Base-by-base conservation (phyloP, 371 early-diverging fungal species). In the Mortierella sp. region DNA sequence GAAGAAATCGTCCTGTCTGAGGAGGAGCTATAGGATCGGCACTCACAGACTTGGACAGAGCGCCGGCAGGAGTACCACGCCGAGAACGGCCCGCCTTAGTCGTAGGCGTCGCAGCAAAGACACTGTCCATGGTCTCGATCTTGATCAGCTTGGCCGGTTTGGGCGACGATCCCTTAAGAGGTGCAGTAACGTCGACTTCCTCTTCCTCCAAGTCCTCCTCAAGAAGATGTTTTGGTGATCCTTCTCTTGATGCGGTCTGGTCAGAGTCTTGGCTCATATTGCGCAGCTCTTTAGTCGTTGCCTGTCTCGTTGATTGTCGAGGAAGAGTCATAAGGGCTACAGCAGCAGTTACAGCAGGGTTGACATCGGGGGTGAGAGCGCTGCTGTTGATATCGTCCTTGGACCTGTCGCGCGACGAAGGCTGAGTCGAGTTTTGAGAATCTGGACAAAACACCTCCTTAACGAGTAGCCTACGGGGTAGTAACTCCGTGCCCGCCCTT, bases 181-280 rank as follows among this genome's bases (percentile, higher is more conserved):
- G 3, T n/a, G 74, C 82, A 31, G 74, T 71, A 16, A 2, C 16
- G 50, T 2, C 14, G 16, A 14, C 50, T 16, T 50, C 50, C 50
- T 50, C 50, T 50, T 16, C 50, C 50, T 50, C 50, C 50, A 50
- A 40, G 43, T 40, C 50, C 16, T 50, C 50, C 16, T 77, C 77
- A 14, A 74, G 71, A 8, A 46, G 34, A 54, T 81, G 77, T 24
- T 81, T 77, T 1, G 82, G 74, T 11, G 78, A 77, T n/a, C 77
- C 82, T 34, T 74, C 77, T 44, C 53, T 73, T 0, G 70, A 51
- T 16, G 37, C 50, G 40, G 43, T n/a, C 67, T 61, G 5, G 50
- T 70, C 53, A 13, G 72, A 70, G 14, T 46, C 48, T 61, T 81
- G 61, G 70, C 48, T 64, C 31, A 53, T 24, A 14, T 51, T 10